These are phyloP conservation scores for Herpetospermum pedunculosum DNA, from an alignment of 306 rosid genomes.

Conservation along the genomic window DNA sequence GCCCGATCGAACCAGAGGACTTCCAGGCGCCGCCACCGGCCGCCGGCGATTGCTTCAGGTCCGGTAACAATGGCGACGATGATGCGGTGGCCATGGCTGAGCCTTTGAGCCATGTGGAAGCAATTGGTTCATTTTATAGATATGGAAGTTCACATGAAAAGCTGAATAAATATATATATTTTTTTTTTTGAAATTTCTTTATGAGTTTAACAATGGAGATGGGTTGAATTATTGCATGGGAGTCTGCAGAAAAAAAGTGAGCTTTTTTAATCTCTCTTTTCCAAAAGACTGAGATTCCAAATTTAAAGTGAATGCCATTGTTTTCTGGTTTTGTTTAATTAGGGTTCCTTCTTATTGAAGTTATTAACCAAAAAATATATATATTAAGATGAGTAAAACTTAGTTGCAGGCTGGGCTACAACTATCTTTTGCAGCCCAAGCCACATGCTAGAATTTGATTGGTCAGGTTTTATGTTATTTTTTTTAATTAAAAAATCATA, in stretches of 20 bases:
- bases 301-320: background rate
- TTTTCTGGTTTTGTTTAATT: background rate
- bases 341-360: background rate
- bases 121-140: background rate
- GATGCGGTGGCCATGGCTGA: conserved; percentile 21
- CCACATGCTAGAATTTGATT: too few species aligned
- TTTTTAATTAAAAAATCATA: too few species aligned
- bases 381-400: too few species aligned
- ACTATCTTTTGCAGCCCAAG: too few species aligned
- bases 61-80: conserved; percentile 10
- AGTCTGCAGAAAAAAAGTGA: conserved; percentile 7
- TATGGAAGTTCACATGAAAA: conserved; percentile 24
- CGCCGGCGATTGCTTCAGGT: conserved; percentile 21
- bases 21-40: conserved; percentile 23
- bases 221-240: background rate
- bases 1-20: conserved; percentile 56
- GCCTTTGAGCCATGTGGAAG: background rate
- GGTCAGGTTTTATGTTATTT: too few species aligned
- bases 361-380: background rate
- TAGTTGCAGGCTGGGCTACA: too few species aligned
- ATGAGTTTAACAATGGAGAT: conserved; percentile 5
- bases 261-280: background rate
- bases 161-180: conserved; percentile 11
- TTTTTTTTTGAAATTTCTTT: background rate
- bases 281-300: conserved; percentile 7